phyloP scores from a whole-genome alignment of 2,329 filamentous ascomycete genomes.

The Aciculosporium take region DNA sequence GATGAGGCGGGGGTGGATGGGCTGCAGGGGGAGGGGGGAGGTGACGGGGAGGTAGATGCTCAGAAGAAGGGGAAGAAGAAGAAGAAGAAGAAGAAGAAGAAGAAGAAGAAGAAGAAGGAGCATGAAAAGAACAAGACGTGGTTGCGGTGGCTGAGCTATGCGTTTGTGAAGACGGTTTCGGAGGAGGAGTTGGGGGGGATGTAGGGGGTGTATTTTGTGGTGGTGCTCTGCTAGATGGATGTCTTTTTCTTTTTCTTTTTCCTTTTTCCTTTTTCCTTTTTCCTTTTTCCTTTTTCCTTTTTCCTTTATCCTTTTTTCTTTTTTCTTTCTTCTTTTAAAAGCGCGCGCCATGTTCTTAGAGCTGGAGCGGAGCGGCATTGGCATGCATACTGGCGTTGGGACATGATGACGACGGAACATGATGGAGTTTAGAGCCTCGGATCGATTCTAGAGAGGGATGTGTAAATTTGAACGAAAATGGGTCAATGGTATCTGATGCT shows the following conservation, averaged over 20 bases:
- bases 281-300: too few relatives aligned
- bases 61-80: constrained; percentile 31
- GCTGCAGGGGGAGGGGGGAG: constrained; percentile 12
- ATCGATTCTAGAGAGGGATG: too few relatives aligned
- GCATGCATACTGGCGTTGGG: too few relatives aligned
- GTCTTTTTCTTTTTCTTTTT: background rate
- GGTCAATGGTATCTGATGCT: too few relatives aligned
- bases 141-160: constrained; percentile 62
- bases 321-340: too few relatives aligned
- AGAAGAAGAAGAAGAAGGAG: constrained; percentile 36
- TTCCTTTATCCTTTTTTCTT: too few relatives aligned
- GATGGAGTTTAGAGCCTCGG: too few relatives aligned
- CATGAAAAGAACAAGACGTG: constrained; percentile 52
- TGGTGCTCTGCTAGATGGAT: background rate
- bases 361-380: too few relatives aligned
- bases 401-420: too few relatives aligned
- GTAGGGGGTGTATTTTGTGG: background rate
- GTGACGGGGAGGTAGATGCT: constrained; percentile 18
- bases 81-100: constrained; percentile 17
- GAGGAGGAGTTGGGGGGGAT: constrained; percentile 40
- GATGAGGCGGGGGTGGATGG: constrained; percentile 17
- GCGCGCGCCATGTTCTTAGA: too few relatives aligned
- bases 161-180: constrained; percentile 63
- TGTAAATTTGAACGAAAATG: too few relatives aligned
- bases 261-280: too few relatives aligned